Evolutionary conservation across 805 yeast species (phyloP), one percentile per base, ranked within the genome.

Genomic region (Cyberlindnera nakhonratchasimensis): DNA sequence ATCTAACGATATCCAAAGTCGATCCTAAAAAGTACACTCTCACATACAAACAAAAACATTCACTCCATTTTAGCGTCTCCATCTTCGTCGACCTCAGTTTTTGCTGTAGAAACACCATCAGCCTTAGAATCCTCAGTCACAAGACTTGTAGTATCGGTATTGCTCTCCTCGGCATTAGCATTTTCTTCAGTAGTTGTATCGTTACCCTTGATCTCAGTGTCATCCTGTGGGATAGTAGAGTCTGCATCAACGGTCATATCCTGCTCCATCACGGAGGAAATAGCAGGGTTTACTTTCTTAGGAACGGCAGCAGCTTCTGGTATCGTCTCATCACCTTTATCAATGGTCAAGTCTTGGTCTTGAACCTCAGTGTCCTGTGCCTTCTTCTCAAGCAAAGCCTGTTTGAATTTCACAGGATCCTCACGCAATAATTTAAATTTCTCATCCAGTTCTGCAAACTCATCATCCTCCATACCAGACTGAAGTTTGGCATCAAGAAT

Each of bases 141-240:
- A 4, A 51, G 38, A 29, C 47, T 50, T 16, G 55, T 47, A 4
- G 51, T 43, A 21, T 48, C 45, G 7, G 50, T 45, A 35, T 38
- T 37, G 5, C 28, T n/a, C 5, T 37, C 58, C 4, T 50, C 58
- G 5, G 68, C 72, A 41, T 68, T 70, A 36, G 71, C 67, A 16
- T 70, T 66, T 21, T 75, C 74, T 41, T 75, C 80, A 39, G 75
- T 70, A 2, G 64, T 61, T 12, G 66, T 59, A 37, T 61, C 65
- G 40, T 61, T 59, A 12, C 66, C 75, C 43, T 67, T 74, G 41
- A 54, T 24, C 35, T 58, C 63, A n/a, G 60, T 54, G 24, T 79
- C 77, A 53, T 74, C 79, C 45, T 72, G 77, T 21, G 70, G 71
- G 14, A 71, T 62, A 2, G 78, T 73, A 9, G 72, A 58, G 52